phyloP scores from a whole-genome alignment of 805 yeast species.

The Monosporozyma servazzii region DNA sequence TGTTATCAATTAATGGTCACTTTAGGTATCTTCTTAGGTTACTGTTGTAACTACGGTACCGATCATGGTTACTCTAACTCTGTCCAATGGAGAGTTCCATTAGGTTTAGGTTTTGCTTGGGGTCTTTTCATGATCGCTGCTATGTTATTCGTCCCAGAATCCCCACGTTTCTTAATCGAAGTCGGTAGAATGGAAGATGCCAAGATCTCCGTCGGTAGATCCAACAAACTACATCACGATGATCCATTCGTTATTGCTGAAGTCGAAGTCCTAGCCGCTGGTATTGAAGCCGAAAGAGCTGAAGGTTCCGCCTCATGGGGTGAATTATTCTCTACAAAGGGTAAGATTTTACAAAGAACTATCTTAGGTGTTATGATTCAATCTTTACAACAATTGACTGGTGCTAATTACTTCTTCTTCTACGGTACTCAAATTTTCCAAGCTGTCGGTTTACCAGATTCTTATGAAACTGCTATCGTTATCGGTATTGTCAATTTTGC shows the following conservation, averaged over 20 bases:
- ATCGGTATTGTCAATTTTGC: constrained; percentile 51
- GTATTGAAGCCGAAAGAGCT: constrained; percentile 48
- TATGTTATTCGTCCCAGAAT: constrained; percentile 55
- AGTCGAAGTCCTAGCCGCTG: constrained; percentile 48
- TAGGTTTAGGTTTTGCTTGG: constrained; percentile 48
- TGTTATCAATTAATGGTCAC: constrained; percentile 65
- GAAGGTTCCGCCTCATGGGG: constrained; percentile 63
- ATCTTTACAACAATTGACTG: constrained; percentile 53
- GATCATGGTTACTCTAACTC: constrained; percentile 48
- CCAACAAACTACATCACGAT: constrained; percentile 47
- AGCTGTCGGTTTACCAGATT: constrained; percentile 51
- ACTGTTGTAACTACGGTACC: constrained; percentile 65
- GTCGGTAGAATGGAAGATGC: constrained; percentile 52
- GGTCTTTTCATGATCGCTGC: constrained; percentile 32
- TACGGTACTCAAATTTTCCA: constrained; percentile 56
- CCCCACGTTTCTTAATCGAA: constrained; percentile 60
- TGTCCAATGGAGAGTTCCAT: constrained; percentile 68
- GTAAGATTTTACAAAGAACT: constrained; percentile 43
- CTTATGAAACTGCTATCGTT: constrained; percentile 51
- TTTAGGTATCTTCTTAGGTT: constrained; percentile 66
- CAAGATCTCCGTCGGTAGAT: constrained; percentile 45
- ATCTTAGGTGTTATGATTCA: constrained; percentile 47
- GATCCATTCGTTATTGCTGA: constrained; percentile 50
- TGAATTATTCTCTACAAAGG: constrained; percentile 58
- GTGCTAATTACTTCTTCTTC: constrained; percentile 59